Evolutionary conservation across 1,139 yeast genomes (phyloP).

Genomic region (Yamadazyma songkhlaensis): DNA sequence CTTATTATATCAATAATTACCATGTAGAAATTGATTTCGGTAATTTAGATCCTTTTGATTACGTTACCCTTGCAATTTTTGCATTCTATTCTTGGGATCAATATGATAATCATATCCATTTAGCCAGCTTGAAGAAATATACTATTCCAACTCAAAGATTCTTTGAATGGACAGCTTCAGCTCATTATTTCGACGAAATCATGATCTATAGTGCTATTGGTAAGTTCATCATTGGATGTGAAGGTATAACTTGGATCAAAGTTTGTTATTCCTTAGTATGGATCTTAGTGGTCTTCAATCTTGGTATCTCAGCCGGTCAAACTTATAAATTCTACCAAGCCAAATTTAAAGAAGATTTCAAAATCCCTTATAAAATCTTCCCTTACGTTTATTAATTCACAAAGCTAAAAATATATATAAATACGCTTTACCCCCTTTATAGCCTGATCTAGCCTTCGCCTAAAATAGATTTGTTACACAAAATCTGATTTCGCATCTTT

Average conservation of each 20-base stretch:
- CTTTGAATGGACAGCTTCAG: slow-evolving; percentile 57
- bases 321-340: slow-evolving; percentile 50
- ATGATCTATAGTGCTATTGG: slow-evolving; percentile 50
- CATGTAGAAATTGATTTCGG: slow-evolving; percentile 8
- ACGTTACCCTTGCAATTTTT: slow-evolving; percentile 27
- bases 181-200: slow-evolving; percentile 82
- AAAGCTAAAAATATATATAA: too few relatives aligned
- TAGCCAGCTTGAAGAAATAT: slow-evolving; percentile 65
- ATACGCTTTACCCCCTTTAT: too few relatives aligned
- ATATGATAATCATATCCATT: slow-evolving; percentile 52
- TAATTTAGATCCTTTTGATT: slow-evolving; percentile 11
- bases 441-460: too few relatives aligned
- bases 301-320: slow-evolving; percentile 62
- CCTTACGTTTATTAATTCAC: slow-evolving; percentile 15
- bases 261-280: slow-evolving; percentile 22
- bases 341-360: slow-evolving; percentile 21
- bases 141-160: slow-evolving; percentile 55
- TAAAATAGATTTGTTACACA: too few relatives aligned
- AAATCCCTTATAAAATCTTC: slow-evolving; percentile 12
- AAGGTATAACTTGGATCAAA: slow-evolving; percentile 11
- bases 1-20: slow-evolving; percentile 10
- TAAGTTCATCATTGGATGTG: slow-evolving; percentile 17
- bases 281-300: slow-evolving; percentile 62
- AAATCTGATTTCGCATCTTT: too few relatives aligned
- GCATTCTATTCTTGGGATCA: slow-evolving; percentile 54